Evolutionary conservation across 768 basidiomycete species (phyloP).

Genomic region (Calocybe indica): DNA sequence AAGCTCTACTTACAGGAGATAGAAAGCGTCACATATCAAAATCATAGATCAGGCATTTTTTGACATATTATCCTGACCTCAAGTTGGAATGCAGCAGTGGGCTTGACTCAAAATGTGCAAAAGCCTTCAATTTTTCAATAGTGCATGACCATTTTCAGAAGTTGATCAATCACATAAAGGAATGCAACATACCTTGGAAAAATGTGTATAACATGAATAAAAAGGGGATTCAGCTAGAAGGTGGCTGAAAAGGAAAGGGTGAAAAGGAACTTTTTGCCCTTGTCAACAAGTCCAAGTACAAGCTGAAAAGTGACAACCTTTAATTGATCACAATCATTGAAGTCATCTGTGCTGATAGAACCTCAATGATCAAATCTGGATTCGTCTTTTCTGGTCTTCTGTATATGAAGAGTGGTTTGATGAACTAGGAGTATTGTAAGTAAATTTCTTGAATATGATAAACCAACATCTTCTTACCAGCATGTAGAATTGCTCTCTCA

Average conservation of each 20-base stretch:
- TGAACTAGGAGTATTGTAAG: too few relatives aligned
- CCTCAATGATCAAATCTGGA: not conserved
- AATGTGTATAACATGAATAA: not conserved
- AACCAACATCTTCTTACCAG: not conserved
- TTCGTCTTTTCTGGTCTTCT: not conserved
- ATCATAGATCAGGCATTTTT: too few relatives aligned
- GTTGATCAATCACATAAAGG: too few relatives aligned
- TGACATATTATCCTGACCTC: too few relatives aligned
- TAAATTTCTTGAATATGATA: not conserved
- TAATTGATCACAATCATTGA: not conserved
- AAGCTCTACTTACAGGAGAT: too few relatives aligned
- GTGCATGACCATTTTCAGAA: too few relatives aligned
- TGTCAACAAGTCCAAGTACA: not conserved
- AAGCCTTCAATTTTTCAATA: too few relatives aligned
- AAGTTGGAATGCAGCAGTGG: too few relatives aligned
- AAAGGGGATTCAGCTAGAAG: not conserved
- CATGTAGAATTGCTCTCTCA: conserved; percentile 23
- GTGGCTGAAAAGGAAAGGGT: not conserved
- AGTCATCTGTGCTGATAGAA: not conserved
- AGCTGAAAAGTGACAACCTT: not conserved
- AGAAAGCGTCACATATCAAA: too few relatives aligned
- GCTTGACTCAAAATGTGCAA: too few relatives aligned
- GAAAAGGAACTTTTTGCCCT: not conserved
- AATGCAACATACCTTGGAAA: too few relatives aligned
- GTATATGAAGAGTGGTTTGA: not conserved